Evolutionary conservation across 2,329 filamentous ascomycete species (phyloP), one percentile per base, ranked within the genome.

Genomic region (Didymellaceae sp.): DNA sequence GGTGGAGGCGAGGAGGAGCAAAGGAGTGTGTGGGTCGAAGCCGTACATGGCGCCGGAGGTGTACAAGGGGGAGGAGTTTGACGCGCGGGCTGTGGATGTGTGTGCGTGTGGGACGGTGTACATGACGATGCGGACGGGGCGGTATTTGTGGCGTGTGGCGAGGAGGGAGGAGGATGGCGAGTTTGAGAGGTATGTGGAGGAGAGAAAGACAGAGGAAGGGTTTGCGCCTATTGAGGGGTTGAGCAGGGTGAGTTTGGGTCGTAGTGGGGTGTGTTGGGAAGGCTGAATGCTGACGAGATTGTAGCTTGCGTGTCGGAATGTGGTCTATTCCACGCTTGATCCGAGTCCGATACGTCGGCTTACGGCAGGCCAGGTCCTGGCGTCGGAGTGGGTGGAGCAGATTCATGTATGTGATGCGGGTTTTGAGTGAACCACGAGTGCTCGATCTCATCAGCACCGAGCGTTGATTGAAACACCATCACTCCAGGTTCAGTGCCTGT

Each of bases 81-180:
- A 97, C 68, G 93, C 94, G 21, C 84, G 94, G 48, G 92, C 94
- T n/a, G 92, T 99, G 39, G 94, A 97, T 68, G 88, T 97, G 13
- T 99, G 94, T 94, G 94, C 94, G 17, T 96, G 91, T 53, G 94
- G 94, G 70, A 93, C 97, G 42, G 97, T 99, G 53, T 97, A 97
- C 77, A 97, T 99, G 94, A 94, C 94, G 10, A 97, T 97, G 94
- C 84, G 94, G 49, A 97, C 93, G 2, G 94, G 94, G 5, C 84
- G 94, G 44, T 93, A 97, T 74, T 80, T 99, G 8, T 99, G 94
- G 94, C 88, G 91, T 46, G 86, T 97, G 13, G 94, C 94, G 8
- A 92, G 92, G 74, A 95, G 91, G 75, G 92, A 95, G 45, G 93
- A 97, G 59, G 94, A 97, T 67, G 94, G 97, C 68, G 97, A 97